These are phyloP conservation scores for Entophlyctis helioformis DNA, from an alignment of 192 early-diverging fungal species.

Conservation along the genomic window DNA sequence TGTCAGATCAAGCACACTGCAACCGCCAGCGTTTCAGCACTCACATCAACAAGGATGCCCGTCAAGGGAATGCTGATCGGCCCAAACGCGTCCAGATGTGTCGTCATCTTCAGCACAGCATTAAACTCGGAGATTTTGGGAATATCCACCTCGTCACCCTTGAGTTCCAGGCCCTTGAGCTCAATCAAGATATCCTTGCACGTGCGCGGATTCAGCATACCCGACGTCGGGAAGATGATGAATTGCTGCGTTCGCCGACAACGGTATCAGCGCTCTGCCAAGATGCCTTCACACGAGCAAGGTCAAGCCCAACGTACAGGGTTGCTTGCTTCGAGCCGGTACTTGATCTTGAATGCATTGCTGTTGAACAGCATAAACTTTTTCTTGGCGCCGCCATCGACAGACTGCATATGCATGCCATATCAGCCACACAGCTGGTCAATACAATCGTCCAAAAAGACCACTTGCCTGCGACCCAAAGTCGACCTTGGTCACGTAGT, in stretches of 20 bases:
- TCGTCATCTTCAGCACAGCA: conserved; percentile 11
- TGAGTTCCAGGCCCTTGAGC: conserved; percentile 8
- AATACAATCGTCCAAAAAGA: too few species aligned
- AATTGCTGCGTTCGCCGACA: conserved; percentile 15
- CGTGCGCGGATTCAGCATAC: conserved; percentile 10
- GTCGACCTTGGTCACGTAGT: conserved; percentile 18
- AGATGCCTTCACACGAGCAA: too few species aligned
- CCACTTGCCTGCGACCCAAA: conserved; percentile 29
- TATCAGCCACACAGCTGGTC: background rate
- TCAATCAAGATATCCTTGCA: conserved; percentile 19
- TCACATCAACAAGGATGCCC: conserved; percentile 24
- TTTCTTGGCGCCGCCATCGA: conserved; percentile 17
- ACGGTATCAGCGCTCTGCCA: too few species aligned
- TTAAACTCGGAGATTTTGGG: conserved; percentile 15
- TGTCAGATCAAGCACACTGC: too few species aligned
- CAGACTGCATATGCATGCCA: conserved; percentile 5
- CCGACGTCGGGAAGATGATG: background rate
- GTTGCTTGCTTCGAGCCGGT: too few species aligned
- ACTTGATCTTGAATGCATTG: conserved; percentile 19
- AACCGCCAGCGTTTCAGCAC: too few species aligned
- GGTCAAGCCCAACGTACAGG: too few species aligned
- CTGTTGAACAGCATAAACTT: conserved; percentile 25
- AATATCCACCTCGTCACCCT: conserved; percentile 8
- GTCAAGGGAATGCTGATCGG: conserved; percentile 5
- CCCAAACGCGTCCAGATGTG: conserved; percentile 8